Conservation (phyloP, 306 rosid genomes). For the Abrus pulchellus region DNA sequence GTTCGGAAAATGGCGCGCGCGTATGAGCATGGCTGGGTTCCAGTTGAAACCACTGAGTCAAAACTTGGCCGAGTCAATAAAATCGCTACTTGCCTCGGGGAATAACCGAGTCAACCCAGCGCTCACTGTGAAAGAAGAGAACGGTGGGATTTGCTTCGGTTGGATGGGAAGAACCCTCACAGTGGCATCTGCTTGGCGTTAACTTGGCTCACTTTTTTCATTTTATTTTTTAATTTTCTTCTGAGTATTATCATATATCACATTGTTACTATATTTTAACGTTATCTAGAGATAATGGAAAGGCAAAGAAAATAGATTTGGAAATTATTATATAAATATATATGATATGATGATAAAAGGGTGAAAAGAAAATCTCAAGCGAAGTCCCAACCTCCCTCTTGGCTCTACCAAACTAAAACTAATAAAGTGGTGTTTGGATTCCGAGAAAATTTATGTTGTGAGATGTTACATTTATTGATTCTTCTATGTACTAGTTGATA, state of each 20-base stretch:
- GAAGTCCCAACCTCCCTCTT: not conserved
- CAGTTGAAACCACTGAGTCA: conserved; percentile 67
- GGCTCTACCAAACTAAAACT: conserved; percentile 51
- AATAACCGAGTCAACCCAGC: conserved; percentile 63
- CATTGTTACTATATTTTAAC: conserved; percentile 61
- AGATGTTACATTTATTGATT: conserved; percentile 40
- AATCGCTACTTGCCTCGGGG: conserved; percentile 39
- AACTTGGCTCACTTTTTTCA: conserved; percentile 51
- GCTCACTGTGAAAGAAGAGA: conserved; percentile 74
- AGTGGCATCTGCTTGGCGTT: conserved; percentile 98
- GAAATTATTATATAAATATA: conserved; percentile 21
- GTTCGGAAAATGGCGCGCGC: conserved; percentile 94
- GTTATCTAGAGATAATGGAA: conserved; percentile 73
- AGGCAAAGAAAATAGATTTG: conserved; percentile 48
- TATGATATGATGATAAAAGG: not conserved
- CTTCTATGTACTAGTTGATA: conserved; percentile 31
- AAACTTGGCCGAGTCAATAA: conserved; percentile 62
- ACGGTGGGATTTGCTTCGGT: conserved; percentile 81
- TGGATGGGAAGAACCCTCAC: conserved; percentile 92
- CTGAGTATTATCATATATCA: conserved; percentile 47
- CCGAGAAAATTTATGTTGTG: conserved; percentile 47
- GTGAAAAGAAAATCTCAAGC: conserved; percentile 33
- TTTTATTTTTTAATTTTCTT: conserved; percentile 23
- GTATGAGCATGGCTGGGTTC: conserved; percentile 97
- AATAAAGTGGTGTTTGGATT: conserved; percentile 65